Evolutionary conservation across 1,284 basidiomycete genomes (phyloP).

Genomic region (Ustilago sp.): DNA sequence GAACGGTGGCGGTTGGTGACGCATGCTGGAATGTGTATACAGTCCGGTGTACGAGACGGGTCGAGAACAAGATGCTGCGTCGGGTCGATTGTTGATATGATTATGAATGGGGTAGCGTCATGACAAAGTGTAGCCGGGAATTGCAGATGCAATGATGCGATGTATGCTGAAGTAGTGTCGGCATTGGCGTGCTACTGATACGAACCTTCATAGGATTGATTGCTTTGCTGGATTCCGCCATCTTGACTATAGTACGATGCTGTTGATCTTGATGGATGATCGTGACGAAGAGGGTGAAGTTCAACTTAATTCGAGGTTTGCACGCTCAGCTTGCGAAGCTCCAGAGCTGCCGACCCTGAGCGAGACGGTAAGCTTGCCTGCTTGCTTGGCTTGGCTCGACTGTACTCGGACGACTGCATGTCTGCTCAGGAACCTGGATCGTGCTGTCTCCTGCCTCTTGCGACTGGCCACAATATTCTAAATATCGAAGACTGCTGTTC

Average conservation of each 20-base stretch:
- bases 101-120: not conserved
- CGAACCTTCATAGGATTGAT: slow-evolving; percentile 69
- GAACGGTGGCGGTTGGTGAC: not conserved
- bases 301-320: slow-evolving; percentile 28
- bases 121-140: not conserved
- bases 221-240: slow-evolving; percentile 68
- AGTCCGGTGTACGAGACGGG: not conserved
- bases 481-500: not conserved
- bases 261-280: slow-evolving; percentile 57
- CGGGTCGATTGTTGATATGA: not conserved
- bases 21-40: not conserved
- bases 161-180: slow-evolving; percentile 1
- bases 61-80: not conserved
- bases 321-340: slow-evolving; percentile 3
- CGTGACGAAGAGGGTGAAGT: slow-evolving; percentile 44
- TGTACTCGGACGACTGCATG: slow-evolving; percentile 20
- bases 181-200: slow-evolving; percentile 23
- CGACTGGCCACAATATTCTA: not conserved
- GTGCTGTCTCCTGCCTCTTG: not conserved
- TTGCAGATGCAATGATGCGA: slow-evolving; percentile 11
- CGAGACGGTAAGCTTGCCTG: too few species aligned
- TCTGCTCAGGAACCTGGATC: not conserved
- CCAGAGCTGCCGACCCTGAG: not conserved
- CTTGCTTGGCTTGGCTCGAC: not conserved
- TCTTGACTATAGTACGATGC: slow-evolving; percentile 44